Base-by-base conservation (phyloP, 2,329 filamentous ascomycete genomes). In the Coniella lustricola region DNA sequence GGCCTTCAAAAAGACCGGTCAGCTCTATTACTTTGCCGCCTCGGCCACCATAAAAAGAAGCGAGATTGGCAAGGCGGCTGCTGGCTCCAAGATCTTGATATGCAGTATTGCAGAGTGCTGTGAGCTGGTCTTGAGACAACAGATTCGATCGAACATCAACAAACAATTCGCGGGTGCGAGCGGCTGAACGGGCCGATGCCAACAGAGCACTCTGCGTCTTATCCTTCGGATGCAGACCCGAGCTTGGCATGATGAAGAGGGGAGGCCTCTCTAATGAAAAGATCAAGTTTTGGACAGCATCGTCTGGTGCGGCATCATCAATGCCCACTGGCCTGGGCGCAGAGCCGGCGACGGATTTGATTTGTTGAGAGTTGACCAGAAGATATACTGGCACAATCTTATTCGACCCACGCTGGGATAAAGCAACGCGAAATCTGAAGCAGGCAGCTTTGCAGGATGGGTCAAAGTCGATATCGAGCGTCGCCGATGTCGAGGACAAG, bases 121-220 rank as follows among this genome's bases (percentile, higher is more conserved):
- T 31, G n/a, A 49, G 37, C 20, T 52, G 42, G 17, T 22, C 5
- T 13, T 17, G 36, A 25, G 38, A 37, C 42, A 49, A 20, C 13
- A 34, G 3, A 12, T 25, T 14, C 10, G 37, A 33, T 32, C 35
- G 8, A 5, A 52, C 13, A n/a, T 25, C 22, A 9, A 52, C 18
- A 13, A n/a, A 45, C 12, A 52, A 14, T 13, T n/a, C 39, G 17
- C 22, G 40, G 9, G 44, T 42, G 16, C 35, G 33, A 20, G 50
- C 46, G 16, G 44, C 46, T 7, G 36, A 35, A n/a, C 44, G 42
- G 42, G 37, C 18, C 12, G 46, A 49, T n/a, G 40, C 22, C 38
- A 52, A n/a, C 20, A 42, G 9, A n/a, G 46, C 40, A 21, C 32
- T 38, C 42, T 52, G 46, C 22, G 44, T 20, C 18, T 46, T 52